Conservation (phyloP, 495 filamentous ascomycete species). For the Penicillium nucicola region DNA sequence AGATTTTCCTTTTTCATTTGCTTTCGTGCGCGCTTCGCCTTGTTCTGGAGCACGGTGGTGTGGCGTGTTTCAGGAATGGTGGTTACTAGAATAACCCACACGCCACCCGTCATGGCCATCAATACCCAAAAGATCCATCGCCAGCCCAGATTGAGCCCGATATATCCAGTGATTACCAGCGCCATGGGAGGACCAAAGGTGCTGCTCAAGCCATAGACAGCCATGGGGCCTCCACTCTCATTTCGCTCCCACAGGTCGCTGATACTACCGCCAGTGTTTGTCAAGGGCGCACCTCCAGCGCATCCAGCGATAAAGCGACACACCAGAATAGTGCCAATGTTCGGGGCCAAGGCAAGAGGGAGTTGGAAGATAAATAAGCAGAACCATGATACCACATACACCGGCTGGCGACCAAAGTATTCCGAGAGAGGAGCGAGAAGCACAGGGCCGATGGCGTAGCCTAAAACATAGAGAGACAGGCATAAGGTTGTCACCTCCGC, state of each 20-base stretch:
- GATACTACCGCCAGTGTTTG: slow-evolving; percentile 43
- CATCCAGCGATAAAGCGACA: slow-evolving; percentile 57
- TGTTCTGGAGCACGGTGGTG: slow-evolving; percentile 47
- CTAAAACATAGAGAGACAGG: slow-evolving; percentile 54
- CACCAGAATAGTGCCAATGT: slow-evolving; percentile 49
- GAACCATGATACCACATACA: slow-evolving; percentile 58
- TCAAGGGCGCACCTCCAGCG: slow-evolving; percentile 49
- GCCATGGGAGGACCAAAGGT: slow-evolving; percentile 40
- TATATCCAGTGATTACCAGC: slow-evolving; percentile 41
- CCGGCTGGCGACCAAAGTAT: slow-evolving; percentile 57
- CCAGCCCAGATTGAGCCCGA: slow-evolving; percentile 36
- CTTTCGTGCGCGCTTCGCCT: slow-evolving; percentile 46
- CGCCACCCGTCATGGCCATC: slow-evolving; percentile 42
- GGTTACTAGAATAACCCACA: slow-evolving; percentile 37
- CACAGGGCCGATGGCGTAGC: slow-evolving; percentile 51
- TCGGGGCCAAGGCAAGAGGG: slow-evolving; percentile 54
- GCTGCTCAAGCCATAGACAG: slow-evolving; percentile 46
- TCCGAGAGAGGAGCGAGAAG: slow-evolving; percentile 62
- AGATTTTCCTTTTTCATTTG: slow-evolving; percentile 50
- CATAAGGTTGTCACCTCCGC: slow-evolving; percentile 42
- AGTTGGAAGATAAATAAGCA: slow-evolving; percentile 59
- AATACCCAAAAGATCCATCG: slow-evolving; percentile 45
- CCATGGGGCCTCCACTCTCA: slow-evolving; percentile 58
- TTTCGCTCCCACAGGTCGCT: slow-evolving; percentile 42
- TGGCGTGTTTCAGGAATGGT: slow-evolving; percentile 46